These are phyloP conservation scores for Astragalus membranaceus DNA, from an alignment of 306 rosid species.

Conservation along the genomic window DNA sequence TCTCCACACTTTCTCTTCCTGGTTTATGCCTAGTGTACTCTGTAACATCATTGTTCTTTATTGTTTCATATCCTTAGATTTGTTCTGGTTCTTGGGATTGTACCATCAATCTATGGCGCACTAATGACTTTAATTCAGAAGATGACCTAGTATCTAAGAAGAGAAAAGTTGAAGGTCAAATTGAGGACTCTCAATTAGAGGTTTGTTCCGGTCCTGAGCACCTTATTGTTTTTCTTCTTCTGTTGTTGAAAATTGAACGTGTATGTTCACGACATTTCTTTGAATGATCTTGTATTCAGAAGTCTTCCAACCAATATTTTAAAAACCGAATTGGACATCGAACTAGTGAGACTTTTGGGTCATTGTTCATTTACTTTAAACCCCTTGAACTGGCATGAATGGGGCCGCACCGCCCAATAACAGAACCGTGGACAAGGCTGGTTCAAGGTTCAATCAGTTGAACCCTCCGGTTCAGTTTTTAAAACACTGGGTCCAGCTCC, in stretches of 20 bases:
- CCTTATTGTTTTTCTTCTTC: background rate
- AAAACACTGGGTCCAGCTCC: background rate
- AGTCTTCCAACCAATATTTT: background rate
- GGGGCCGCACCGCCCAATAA: too few species aligned
- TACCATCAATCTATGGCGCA: constrained; percentile 74
- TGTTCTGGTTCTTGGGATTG: constrained; percentile 98
- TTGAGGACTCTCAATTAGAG: constrained; percentile 69
- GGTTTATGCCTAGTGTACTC: constrained; percentile 2
- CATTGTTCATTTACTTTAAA: too few species aligned
- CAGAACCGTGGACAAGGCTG: too few species aligned
- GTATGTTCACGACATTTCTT: background rate
- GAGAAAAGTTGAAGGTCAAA: constrained; percentile 52
- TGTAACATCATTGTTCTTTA: constrained; percentile 11
- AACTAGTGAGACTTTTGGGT: too few species aligned
- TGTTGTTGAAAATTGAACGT: background rate
- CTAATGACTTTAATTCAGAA: constrained; percentile 43
- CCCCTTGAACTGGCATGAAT: too few species aligned
- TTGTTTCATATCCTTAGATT: constrained; percentile 38
- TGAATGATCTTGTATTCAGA: background rate
- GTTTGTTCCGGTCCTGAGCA: constrained; percentile 30
- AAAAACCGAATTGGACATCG: too few species aligned
- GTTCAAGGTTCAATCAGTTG: too few species aligned
- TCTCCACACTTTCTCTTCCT: background rate
- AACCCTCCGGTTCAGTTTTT: too few species aligned
- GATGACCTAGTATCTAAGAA: constrained; percentile 67